Evolutionary conservation across 768 basidiomycete genomes (phyloP).

Genomic region (Russula emetica): DNA sequence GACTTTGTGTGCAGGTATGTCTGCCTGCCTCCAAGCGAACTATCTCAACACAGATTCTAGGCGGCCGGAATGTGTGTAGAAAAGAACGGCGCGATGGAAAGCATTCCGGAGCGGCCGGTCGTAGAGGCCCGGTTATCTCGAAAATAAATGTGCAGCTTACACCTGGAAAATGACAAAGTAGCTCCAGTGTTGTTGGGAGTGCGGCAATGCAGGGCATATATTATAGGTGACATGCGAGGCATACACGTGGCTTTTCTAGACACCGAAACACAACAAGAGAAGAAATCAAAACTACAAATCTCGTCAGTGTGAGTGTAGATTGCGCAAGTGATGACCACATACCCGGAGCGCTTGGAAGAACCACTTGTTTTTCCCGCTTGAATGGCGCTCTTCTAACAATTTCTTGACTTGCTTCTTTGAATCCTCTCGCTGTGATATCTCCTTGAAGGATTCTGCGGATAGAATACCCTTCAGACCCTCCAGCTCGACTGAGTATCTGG

Average conservation of each 20-base stretch:
- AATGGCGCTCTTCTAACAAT: constrained; percentile 92
- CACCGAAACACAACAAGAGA: constrained; percentile 21
- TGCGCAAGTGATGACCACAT: constrained; percentile 32
- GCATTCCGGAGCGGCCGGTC: constrained; percentile 44
- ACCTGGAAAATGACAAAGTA: background rate
- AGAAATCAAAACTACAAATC: constrained; percentile 37
- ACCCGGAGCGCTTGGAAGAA: constrained; percentile 88
- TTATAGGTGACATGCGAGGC: constrained; percentile 34
- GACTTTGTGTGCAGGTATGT: constrained; percentile 43
- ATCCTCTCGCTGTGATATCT: constrained; percentile 90
- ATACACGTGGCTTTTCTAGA: constrained; percentile 41
- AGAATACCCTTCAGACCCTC: constrained; percentile 90
- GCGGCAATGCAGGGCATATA: constrained; percentile 30
- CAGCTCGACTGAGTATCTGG: constrained; percentile 96
- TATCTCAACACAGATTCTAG: constrained; percentile 32
- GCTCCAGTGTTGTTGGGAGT: background rate
- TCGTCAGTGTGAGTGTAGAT: background rate
- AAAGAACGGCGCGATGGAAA: constrained; percentile 53
- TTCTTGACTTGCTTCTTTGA: constrained; percentile 97
- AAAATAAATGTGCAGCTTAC: constrained; percentile 1
- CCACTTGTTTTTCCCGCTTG: constrained; percentile 94
- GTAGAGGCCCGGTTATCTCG: constrained; percentile 34
- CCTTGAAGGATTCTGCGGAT: constrained; percentile 89
- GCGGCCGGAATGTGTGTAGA: constrained; percentile 62
- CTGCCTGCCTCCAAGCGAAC: background rate